Conservation (phyloP, 1,284 basidiomycete species). For the Fistulinella cinereoalba region DNA sequence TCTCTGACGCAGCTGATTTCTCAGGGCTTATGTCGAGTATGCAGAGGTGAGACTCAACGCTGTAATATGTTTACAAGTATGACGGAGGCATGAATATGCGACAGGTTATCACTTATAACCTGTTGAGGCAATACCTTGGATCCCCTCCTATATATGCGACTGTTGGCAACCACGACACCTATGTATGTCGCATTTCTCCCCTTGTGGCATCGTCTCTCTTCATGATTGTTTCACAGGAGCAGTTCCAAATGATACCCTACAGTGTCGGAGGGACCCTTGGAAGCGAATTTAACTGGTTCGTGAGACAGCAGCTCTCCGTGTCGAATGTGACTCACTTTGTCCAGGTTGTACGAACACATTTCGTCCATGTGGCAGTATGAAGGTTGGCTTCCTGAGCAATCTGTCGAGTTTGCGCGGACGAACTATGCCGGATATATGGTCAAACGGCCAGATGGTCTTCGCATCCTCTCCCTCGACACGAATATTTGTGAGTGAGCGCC, state of each 20-base stretch:
- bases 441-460: constrained; percentile 58
- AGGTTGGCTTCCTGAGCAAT: constrained; percentile 59
- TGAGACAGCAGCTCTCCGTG: constrained; percentile 33
- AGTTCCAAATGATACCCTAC: constrained; percentile 62
- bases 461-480: constrained; percentile 72
- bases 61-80: background rate
- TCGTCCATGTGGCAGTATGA: constrained; percentile 63
- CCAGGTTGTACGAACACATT: constrained; percentile 70
- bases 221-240: constrained; percentile 29
- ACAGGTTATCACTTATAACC: constrained; percentile 57
- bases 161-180: constrained; percentile 69
- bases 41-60: constrained; percentile 42
- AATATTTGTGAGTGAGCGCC: constrained; percentile 52
- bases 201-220: background rate
- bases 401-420: constrained; percentile 53
- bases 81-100: background rate
- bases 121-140: constrained; percentile 57
- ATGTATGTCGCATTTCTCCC: constrained; percentile 22
- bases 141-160: constrained; percentile 64
- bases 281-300: constrained; percentile 64
- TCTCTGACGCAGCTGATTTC: background rate
- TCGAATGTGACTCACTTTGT: background rate
- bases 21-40: constrained; percentile 46
- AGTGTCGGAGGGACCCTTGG: constrained; percentile 50
- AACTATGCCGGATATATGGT: constrained; percentile 74